Evolutionary conservation across 306 rosid genomes (phyloP).

Genomic region (Lotus japonicus): DNA sequence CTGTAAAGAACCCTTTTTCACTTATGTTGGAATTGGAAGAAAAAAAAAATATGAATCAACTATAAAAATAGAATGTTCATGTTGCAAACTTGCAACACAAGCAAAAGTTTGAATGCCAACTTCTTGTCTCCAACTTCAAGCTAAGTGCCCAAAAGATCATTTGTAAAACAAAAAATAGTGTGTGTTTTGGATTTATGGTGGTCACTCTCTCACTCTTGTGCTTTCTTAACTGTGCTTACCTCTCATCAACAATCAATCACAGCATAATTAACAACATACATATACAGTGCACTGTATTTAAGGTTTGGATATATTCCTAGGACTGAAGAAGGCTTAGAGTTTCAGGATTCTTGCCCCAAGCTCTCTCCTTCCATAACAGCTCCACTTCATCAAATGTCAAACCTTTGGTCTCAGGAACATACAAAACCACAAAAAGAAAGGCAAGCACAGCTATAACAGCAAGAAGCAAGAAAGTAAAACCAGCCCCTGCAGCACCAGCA

Average conservation of each 20-base stretch:
- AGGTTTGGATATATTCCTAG: neutral
- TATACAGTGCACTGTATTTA: too few species aligned
- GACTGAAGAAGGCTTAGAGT: slow-evolving; percentile 47
- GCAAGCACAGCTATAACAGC: slow-evolving; percentile 62
- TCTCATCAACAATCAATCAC: too few species aligned
- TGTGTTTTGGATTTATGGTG: too few species aligned
- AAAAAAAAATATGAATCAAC: neutral
- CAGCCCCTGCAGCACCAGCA: slow-evolving; percentile 63
- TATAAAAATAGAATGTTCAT: neutral
- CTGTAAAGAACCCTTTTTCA: too few species aligned
- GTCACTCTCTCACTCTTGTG: too few species aligned
- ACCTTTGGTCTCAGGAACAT: slow-evolving; percentile 85
- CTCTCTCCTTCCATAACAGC: slow-evolving; percentile 75
- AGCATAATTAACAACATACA: too few species aligned
- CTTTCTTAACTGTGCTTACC: too few species aligned
- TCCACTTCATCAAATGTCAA: slow-evolving; percentile 91
- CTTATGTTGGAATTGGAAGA: neutral
- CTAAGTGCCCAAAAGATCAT: too few species aligned
- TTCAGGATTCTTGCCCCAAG: slow-evolving; percentile 46
- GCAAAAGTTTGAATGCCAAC: too few species aligned
- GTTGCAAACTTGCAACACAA: neutral
- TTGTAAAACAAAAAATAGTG: too few species aligned
- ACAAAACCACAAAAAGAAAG: slow-evolving; percentile 44
- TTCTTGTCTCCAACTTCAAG: too few species aligned
- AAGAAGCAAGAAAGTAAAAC: slow-evolving; percentile 68